Percentiles rank a stretch among this genome's conserved stretches.
These are phyloP conservation scores for Cladorrhinum sp. DNA, from an alignment of 2,329 filamentous ascomycete species.

Conservation along the genomic window DNA sequence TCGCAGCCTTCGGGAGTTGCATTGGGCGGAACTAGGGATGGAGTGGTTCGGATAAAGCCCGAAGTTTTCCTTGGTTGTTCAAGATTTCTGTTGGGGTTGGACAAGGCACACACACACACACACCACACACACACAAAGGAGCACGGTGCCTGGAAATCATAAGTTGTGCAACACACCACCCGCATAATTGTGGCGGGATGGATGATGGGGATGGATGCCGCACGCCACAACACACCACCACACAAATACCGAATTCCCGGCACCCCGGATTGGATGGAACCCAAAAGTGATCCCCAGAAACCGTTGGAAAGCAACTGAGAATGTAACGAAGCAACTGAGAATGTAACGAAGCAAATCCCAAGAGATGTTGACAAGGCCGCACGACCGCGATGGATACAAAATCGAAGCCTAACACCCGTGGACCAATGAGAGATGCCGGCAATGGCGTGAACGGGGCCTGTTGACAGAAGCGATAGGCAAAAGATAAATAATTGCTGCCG, in stretches of 20 bases:
- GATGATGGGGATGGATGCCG: no score
- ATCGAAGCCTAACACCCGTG: neutral
- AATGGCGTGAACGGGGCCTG: neutral
- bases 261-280: neutral
- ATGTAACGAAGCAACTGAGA: neutral
- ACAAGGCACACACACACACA: neutral
- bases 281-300: slow-evolving; percentile 1
- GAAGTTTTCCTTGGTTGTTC: neutral
- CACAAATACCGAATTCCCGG: neutral
- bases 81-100: slow-evolving; percentile 1
- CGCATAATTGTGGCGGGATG: neutral
- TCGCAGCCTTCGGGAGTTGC: slow-evolving; percentile 2
- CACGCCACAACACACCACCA: no score
- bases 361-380: neutral
- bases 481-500: neutral
- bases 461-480: neutral
- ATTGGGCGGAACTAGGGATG: neutral
- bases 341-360: no score
- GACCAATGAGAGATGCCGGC: neutral
- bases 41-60: neutral
- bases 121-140: neutral
- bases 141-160: neutral
- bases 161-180: slow-evolving; percentile 5
- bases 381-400: neutral
- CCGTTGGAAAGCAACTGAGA: neutral